Evolutionary conservation across 257 asterid genomes (phyloP), one percentile per base, ranked within the genome.

Genomic region (Sherardia arvensis): DNA sequence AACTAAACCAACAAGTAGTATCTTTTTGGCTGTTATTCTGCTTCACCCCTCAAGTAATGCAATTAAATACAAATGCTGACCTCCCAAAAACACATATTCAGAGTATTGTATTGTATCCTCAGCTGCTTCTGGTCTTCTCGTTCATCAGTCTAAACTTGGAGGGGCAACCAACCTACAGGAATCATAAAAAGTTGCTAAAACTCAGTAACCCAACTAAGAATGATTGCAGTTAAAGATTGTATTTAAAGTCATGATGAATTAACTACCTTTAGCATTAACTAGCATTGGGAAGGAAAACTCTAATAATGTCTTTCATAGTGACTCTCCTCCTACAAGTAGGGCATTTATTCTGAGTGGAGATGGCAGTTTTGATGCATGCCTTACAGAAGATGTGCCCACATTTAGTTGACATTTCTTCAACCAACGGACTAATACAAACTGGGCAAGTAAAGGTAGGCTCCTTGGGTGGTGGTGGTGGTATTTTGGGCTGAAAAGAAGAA

Each of bases 351-450:
- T 93, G 95, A 61, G 83, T 85, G 68, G 92, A 81, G 51, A 90
- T 76, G 61, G 96, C 88, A 64, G 90, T 62, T 71, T 87, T 85
- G 79, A 93, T 90, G 81, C 99, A 93, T 7, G 65, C 84, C 79
- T 87, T 90, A 76, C 97, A 93, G 67, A 93, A 93, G 69, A 93
- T 90, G 74, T 93, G 99, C 28, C 99, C 96, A 70, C 99, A 93
- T 64, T 81, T 93, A 8, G 97, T 93, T 3, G 90, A 82, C 69
- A 65, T 74, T 83, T 79, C 99, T 76, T 90, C 94, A 5, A 85
- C 92, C 38, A 90, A 75, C 4, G 86, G 78, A 34, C 96, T 87
- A 90, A 87, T 85, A 87, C 97, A 93, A 64, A 90, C 81, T 9
- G 97, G 96, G 74, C 97, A 93, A 67, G 72, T 93, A 68, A 93